Percentiles rank a stretch among this genome's conserved stretches.
phyloP scores from a whole-genome alignment of 2,329 filamentous ascomycete species.

The Fusarium sp. region DNA sequence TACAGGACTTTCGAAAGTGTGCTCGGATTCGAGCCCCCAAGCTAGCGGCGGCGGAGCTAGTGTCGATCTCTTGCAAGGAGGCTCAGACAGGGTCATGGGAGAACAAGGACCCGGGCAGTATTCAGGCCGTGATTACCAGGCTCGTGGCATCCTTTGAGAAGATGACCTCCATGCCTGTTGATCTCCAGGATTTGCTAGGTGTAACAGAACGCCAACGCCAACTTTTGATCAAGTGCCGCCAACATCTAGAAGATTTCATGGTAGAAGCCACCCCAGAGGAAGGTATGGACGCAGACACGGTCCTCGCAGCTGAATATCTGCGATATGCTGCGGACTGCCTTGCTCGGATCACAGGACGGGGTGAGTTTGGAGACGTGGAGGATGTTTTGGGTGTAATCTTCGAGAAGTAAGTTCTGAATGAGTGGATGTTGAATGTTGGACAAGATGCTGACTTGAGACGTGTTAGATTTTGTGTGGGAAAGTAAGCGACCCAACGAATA shows the following conservation, averaged over 20 bases:
- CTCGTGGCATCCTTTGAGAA: constrained; percentile 75
- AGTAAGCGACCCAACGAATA: constrained; percentile 44
- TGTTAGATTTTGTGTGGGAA: constrained; percentile 60
- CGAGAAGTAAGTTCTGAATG: constrained; percentile 78
- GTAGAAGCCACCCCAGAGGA: constrained; percentile 59
- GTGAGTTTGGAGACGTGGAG: constrained; percentile 89
- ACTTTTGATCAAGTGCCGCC: constrained; percentile 78
- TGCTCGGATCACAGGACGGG: constrained; percentile 88
- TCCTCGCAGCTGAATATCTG: constrained; percentile 89
- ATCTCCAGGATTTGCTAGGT: constrained; percentile 85
- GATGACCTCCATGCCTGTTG: constrained; percentile 76
- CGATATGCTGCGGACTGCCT: constrained; percentile 82
- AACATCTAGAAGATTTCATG: constrained; percentile 79
- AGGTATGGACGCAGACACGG: constrained; percentile 76
- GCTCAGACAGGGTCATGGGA: constrained; percentile 51
- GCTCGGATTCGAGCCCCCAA: constrained; percentile 35
- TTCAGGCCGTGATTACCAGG: constrained; percentile 74
- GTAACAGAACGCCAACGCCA: constrained; percentile 90
- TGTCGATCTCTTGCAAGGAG: constrained; percentile 77
- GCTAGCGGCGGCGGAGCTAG: constrained; percentile 50
- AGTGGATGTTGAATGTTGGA: neutral
- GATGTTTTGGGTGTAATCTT: constrained; percentile 97
- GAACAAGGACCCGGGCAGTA: constrained; percentile 67
- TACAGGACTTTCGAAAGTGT: constrained; percentile 53
- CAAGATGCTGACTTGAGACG: constrained; percentile 32